Percentiles rank a stretch among this genome's conserved stretches.
These are phyloP conservation scores for Tuber microsphaerosporum DNA, from an alignment of 495 filamentous ascomycete genomes.

Conservation along the genomic window DNA sequence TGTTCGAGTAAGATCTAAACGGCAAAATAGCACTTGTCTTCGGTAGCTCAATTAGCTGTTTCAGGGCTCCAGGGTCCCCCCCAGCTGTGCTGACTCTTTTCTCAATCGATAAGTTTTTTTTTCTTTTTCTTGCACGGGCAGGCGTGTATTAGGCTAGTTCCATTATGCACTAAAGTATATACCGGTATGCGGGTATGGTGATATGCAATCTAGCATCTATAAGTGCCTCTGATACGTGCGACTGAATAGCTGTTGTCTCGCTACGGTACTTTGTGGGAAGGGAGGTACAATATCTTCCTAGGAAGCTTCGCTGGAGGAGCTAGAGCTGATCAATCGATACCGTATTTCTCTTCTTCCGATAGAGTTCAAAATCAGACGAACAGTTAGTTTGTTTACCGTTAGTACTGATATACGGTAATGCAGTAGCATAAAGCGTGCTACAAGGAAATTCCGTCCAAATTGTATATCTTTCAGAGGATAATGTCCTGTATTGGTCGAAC, in stretches of 20 bases:
- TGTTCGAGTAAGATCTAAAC: background rate
- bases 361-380: background rate
- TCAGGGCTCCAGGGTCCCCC: background rate
- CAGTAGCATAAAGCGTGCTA: background rate
- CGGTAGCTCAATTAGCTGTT: background rate
- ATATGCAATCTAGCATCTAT: background rate
- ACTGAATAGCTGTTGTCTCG: background rate
- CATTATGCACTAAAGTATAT: background rate
- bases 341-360: background rate
- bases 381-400: background rate
- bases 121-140: background rate
- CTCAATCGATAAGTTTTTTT: background rate
- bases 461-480: background rate
- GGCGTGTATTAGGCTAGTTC: background rate
- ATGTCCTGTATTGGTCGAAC: background rate
- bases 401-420: background rate
- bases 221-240: background rate
- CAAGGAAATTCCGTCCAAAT: background rate
- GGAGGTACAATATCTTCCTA: background rate
- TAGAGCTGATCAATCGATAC: background rate
- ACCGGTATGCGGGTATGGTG: background rate
- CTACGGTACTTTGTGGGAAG: background rate
- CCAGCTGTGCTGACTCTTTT: background rate
- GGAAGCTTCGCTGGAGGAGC: background rate
- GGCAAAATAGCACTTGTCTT: background rate